Percentiles rank a stretch among this genome's conserved stretches.
phyloP scores from a whole-genome alignment of 305 asterid species.

The Galium porrigens region DNA sequence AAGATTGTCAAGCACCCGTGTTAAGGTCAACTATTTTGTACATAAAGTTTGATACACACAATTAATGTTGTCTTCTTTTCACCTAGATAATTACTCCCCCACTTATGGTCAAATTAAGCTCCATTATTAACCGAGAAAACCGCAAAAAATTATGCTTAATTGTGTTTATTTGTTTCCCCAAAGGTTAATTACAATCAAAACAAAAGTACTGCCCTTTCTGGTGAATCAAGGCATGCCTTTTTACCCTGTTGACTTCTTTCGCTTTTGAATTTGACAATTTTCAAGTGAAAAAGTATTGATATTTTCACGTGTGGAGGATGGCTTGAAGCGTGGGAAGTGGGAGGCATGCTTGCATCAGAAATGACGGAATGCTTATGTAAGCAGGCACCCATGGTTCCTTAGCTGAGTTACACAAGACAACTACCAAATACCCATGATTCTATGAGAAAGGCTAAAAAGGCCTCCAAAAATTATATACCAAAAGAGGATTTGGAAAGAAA shows the following conservation, averaged over 20 bases:
- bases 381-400: slow-evolving; percentile 46
- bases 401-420: slow-evolving; percentile 44
- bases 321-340: neutral
- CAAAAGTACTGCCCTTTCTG: slow-evolving; percentile 3
- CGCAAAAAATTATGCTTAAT: slow-evolving; percentile 9
- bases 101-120: slow-evolving; percentile 13
- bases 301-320: slow-evolving; percentile 3
- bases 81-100: slow-evolving; percentile 7
- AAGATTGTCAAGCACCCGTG: slow-evolving; percentile 7
- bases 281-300: neutral
- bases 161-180: neutral
- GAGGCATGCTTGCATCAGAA: slow-evolving; percentile 39
- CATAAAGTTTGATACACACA: slow-evolving; percentile 4
- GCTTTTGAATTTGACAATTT: neutral
- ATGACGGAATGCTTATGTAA: slow-evolving; percentile 56
- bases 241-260: neutral
- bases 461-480: neutral
- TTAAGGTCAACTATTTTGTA: slow-evolving; percentile 17
- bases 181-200: neutral
- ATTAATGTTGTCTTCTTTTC: slow-evolving; percentile 3
- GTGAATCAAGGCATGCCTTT: neutral
- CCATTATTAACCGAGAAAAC: slow-evolving; percentile 6
- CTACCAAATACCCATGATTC: slow-evolving; percentile 48
- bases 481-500: slow-evolving; percentile 14
- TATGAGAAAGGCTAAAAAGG: slow-evolving; percentile 34